Conservation (phyloP, 495 filamentous ascomycete species). For the Astrothelium macrocarpum region DNA sequence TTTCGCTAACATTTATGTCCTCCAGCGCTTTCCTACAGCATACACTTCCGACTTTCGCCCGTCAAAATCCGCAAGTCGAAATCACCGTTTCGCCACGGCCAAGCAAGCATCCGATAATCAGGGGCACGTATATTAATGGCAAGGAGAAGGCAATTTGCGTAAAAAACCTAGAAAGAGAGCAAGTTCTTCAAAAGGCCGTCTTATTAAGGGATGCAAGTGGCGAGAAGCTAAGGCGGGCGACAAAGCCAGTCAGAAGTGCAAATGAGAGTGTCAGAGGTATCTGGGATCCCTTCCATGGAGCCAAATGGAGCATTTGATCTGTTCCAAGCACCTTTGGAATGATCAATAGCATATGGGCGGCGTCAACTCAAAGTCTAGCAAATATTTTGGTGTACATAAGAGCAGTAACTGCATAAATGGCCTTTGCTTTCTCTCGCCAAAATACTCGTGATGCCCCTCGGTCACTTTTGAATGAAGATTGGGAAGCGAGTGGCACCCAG, state of each 20-base stretch:
- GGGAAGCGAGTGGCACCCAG: too few species aligned
- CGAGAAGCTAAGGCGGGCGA: slow-evolving; percentile 69
- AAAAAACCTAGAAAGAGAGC: slow-evolving; percentile 66
- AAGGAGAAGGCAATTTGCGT: slow-evolving; percentile 79
- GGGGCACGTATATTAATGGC: slow-evolving; percentile 85
- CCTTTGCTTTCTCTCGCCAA: too few species aligned
- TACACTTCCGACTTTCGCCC: slow-evolving; percentile 64
- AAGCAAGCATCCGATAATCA: slow-evolving; percentile 73
- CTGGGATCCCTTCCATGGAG: slow-evolving; percentile 87
- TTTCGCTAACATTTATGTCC: slow-evolving; percentile 1
- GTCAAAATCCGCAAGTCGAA: slow-evolving; percentile 76
- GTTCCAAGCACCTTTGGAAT: not conserved
- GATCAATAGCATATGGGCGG: not conserved
- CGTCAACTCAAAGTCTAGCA: not conserved
- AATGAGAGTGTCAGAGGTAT: slow-evolving; percentile 91
- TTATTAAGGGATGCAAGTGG: slow-evolving; percentile 75
- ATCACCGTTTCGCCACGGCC: slow-evolving; percentile 84
- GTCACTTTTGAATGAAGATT: too few species aligned
- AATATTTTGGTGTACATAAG: not conserved
- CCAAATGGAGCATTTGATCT: not conserved
- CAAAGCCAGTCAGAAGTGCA: slow-evolving; percentile 73
- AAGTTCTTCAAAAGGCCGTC: slow-evolving; percentile 72
- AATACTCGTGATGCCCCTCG: not conserved
- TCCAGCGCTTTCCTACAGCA: slow-evolving; percentile 69
- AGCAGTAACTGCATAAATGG: not conserved